phyloP scores from a whole-genome alignment of 352 stramenopile species.

The Globisporangium iwayamae region DNA sequence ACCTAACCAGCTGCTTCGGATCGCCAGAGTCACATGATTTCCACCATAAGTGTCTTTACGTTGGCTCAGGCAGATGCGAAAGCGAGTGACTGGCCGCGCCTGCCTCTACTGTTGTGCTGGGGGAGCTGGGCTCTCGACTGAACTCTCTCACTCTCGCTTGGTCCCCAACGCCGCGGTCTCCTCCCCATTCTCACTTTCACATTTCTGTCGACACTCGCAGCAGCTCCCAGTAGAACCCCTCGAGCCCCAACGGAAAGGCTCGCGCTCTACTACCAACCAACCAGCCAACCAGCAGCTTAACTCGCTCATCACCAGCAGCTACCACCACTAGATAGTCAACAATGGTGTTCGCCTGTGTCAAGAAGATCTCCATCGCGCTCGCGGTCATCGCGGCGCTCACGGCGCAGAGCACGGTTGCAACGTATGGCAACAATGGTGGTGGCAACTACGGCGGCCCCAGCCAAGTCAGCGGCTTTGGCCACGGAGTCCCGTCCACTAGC shows the following conservation, averaged over 20 bases:
- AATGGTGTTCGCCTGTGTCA: constrained; percentile 20
- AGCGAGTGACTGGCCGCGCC: background rate
- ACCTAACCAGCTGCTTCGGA: background rate
- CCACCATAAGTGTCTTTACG: background rate
- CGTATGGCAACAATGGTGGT: constrained; percentile 2
- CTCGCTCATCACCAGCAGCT: background rate
- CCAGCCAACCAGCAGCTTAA: background rate
- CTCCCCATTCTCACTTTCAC: background rate
- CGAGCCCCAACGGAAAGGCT: constrained; percentile 9
- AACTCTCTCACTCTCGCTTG: background rate
- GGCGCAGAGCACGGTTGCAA: constrained; percentile 9
- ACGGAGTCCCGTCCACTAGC: no score
- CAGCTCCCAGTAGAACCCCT: background rate
- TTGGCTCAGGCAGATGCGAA: background rate
- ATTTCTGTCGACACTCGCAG: constrained; percentile 15
- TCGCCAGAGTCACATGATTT: background rate
- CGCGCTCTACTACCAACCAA: background rate
- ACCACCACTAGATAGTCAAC: background rate
- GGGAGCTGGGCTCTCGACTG: background rate
- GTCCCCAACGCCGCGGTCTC: background rate
- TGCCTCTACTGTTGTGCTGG: background rate
- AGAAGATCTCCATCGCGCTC: constrained; percentile 18
- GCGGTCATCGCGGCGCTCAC: constrained; percentile 17
- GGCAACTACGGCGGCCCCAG: constrained; percentile 1
- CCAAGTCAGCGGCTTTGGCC: no score